Evolutionary conservation across 768 basidiomycete genomes (phyloP).

Genomic region (Lactarius quietus): DNA sequence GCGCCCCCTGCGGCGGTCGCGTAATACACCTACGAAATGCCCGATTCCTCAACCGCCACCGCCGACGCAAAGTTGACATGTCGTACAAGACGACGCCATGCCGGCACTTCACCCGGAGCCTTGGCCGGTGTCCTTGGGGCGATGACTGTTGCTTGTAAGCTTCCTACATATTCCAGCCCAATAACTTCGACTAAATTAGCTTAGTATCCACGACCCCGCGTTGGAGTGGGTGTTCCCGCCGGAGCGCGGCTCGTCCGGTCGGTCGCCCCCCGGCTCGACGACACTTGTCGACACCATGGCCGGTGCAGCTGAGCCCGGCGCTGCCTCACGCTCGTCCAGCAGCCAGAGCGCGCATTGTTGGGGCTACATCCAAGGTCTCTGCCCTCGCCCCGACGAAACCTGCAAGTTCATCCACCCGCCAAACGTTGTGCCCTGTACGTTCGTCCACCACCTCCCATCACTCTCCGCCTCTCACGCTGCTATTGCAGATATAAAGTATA

Average conservation of each 20-base stretch:
- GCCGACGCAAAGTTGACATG: slow-evolving; percentile 5
- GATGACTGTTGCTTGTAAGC: slow-evolving; percentile 15
- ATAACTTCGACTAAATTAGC: background rate
- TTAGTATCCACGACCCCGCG: slow-evolving; percentile 14
- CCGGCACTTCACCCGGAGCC: slow-evolving; percentile 9
- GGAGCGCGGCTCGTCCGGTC: slow-evolving; percentile 12
- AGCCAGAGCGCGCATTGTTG: slow-evolving; percentile 9
- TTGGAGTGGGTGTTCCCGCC: too few relatives aligned
- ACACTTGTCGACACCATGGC: background rate
- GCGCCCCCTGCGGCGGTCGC: background rate
- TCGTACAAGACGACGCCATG: too few relatives aligned
- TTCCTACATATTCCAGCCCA: too few relatives aligned
- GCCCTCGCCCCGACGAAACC: too few relatives aligned
- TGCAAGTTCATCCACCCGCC: too few relatives aligned
- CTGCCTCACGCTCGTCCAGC: background rate
- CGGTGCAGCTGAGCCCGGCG: background rate
- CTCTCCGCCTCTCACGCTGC: background rate
- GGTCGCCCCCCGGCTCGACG: slow-evolving; percentile 12
- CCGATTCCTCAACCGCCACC: background rate
- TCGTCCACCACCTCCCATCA: background rate
- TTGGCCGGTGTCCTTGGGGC: slow-evolving; percentile 20
- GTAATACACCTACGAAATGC: background rate
- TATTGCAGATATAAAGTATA: slow-evolving; percentile 14
- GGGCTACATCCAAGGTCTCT: too few relatives aligned
- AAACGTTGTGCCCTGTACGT: slow-evolving; percentile 4